Base-by-base conservation (phyloP, 768 basidiomycete species). In the Trametes villosa region DNA sequence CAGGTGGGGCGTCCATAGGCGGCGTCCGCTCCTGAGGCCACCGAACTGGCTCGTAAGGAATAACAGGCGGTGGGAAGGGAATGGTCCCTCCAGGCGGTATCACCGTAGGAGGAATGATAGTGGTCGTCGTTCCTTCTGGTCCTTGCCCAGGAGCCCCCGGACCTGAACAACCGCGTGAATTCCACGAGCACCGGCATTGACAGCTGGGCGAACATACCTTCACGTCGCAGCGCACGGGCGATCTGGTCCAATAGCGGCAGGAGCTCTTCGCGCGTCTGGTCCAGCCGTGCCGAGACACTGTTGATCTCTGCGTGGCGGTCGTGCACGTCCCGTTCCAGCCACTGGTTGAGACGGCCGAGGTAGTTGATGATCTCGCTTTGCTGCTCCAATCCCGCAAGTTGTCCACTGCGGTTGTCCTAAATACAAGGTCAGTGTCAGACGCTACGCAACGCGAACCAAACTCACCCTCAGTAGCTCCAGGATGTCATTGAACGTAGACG, bases 331-430 rank as follows among this genome's bases (percentile, higher is more conserved):
- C 86, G 82, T 57, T 81, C 86, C 17, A 94, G 76, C 92, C 92
- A 94, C 33, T 84, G 81, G 63, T 94, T 94, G 31, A 94, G 75
- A 2, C 79, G 83, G 48, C 82, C 70, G 83, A 94, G 87, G 65
- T 94, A 93, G 53, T 88, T 77, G 83, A 91, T 91, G 51, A 92
- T 75, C 69, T 90, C 89, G 38, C 89, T 81, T 65, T 91, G 90
- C 67, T 93, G 90, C 47, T 89, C 87, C 15, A 92, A 82, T 27
- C 88, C 88, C 0, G 89, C 90, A 20, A 85, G 72, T 71, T 91
- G 88, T 0, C 88, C 88, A 6, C 84, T 72, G 4, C 87, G 87
- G 71, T 89, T 91, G 76, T 92, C 88, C 91, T 93, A 64, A 3
- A n/a, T n/a, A 34, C 6, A 6, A 1, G 12, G 18, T 40, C 49